Conservation (phyloP, 306 rosid genomes). For the Quercus gilva region DNA sequence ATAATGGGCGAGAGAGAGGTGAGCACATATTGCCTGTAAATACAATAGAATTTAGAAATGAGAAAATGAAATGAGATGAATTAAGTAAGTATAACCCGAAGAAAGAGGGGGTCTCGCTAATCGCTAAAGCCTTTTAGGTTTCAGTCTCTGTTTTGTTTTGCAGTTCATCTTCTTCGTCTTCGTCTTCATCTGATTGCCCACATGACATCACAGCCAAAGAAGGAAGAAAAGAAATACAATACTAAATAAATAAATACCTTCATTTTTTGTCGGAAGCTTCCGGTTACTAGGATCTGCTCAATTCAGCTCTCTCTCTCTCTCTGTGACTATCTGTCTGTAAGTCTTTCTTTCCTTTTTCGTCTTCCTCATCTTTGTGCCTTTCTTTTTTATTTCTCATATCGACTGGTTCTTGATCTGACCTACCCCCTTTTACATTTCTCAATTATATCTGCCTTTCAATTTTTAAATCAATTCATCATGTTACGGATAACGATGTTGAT, state of each 20-base stretch:
- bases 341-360: background rate
- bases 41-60: background rate
- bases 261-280: background rate
- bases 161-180: background rate
- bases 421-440: background rate
- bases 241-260: too few species aligned
- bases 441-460: background rate
- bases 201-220: background rate
- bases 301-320: background rate
- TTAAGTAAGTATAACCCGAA: background rate
- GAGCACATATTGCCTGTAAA: background rate
- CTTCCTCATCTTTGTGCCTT: background rate
- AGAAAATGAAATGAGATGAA: background rate
- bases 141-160: background rate
- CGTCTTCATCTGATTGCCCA: background rate
- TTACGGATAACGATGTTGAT: background rate
- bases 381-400: background rate
- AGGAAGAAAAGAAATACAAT: too few species aligned
- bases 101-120: background rate
- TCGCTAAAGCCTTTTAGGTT: background rate
- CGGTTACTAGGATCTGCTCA: background rate
- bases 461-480: background rate
- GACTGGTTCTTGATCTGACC: constrained; percentile 2
- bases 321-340: background rate
- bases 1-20: background rate